Evolutionary conservation across 768 basidiomycete genomes (phyloP).

Genomic region (Baorangia bicolor): DNA sequence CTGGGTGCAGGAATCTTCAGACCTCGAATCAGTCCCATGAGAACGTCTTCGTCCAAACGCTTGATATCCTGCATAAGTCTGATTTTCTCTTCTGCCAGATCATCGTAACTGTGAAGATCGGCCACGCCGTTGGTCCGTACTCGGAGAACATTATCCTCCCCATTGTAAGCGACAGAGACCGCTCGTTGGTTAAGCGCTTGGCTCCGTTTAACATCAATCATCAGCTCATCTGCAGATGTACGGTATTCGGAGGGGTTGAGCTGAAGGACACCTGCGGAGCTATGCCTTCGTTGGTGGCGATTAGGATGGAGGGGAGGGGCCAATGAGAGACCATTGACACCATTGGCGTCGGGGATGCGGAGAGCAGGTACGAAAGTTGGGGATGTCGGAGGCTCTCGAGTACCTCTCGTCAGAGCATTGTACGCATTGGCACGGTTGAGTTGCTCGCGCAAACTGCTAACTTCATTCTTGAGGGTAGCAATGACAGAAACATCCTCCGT

Average conservation of each 20-base stretch:
- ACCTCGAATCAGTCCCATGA: slow-evolving; percentile 85
- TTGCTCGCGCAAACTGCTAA: slow-evolving; percentile 90
- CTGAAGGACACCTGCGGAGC: slow-evolving; percentile 77
- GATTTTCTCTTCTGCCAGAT: slow-evolving; percentile 94
- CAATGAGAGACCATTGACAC: slow-evolving; percentile 45
- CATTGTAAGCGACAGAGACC: slow-evolving; percentile 85
- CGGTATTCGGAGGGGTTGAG: slow-evolving; percentile 60
- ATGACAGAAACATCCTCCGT: slow-evolving; percentile 88
- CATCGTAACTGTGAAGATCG: slow-evolving; percentile 76
- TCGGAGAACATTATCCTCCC: slow-evolving; percentile 71
- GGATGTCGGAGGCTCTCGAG: slow-evolving; percentile 73
- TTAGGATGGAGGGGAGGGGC: slow-evolving; percentile 37
- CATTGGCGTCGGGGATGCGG: slow-evolving; percentile 47
- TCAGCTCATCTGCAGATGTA: slow-evolving; percentile 74
- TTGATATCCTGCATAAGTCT: slow-evolving; percentile 88
- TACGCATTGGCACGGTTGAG: slow-evolving; percentile 94
- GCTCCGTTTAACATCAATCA: slow-evolving; percentile 69
- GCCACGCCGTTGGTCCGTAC: slow-evolving; percentile 64
- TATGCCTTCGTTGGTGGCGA: slow-evolving; percentile 80
- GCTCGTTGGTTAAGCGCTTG: slow-evolving; percentile 77
- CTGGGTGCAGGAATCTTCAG: slow-evolving; percentile 93
- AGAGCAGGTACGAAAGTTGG: slow-evolving; percentile 85
- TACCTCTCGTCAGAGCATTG: slow-evolving; percentile 76
- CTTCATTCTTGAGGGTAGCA: slow-evolving; percentile 86
- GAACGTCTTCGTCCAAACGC: slow-evolving; percentile 88